Conservation (phyloP, 345 rosid species). For the Rhizophora mangle region DNA sequence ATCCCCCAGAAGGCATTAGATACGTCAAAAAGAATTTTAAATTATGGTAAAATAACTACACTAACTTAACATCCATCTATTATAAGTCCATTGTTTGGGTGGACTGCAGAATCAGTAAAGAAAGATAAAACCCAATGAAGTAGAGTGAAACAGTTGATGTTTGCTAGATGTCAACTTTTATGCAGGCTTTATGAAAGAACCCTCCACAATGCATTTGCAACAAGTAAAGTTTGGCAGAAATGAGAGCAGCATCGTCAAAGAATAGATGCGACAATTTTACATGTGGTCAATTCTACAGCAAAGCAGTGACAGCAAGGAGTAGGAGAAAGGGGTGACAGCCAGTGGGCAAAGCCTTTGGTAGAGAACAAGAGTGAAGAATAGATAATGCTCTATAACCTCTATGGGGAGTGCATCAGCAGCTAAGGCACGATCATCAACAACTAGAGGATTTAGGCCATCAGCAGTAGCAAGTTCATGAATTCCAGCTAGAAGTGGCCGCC, state of each 20-base stretch:
- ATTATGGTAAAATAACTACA: no score
- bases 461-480: slow-evolving; percentile 97
- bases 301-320: background rate
- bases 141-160: background rate
- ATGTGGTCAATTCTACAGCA: background rate
- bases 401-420: slow-evolving; percentile 88
- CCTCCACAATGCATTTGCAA: background rate
- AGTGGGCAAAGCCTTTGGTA: background rate
- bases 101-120: no score
- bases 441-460: slow-evolving; percentile 97
- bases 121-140: no score
- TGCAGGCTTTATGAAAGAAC: background rate
- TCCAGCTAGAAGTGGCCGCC: slow-evolving; percentile 96
- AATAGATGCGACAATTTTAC: background rate
- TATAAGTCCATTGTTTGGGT: no score
- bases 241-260: background rate
- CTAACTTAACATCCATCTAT: no score
- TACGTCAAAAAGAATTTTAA: no score
- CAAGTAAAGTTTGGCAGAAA: background rate
- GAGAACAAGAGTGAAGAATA: slow-evolving; percentile 6
- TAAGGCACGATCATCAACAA: slow-evolving; percentile 86
- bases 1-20: no score
- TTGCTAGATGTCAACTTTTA: background rate
- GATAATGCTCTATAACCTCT: slow-evolving; percentile 56
- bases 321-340: no score